Percentiles rank a stretch among this genome's conserved stretches.
These are phyloP conservation scores for Dittrichia graveolens DNA, from an alignment of 129 eudicot genomes.

Conservation along the genomic window DNA sequence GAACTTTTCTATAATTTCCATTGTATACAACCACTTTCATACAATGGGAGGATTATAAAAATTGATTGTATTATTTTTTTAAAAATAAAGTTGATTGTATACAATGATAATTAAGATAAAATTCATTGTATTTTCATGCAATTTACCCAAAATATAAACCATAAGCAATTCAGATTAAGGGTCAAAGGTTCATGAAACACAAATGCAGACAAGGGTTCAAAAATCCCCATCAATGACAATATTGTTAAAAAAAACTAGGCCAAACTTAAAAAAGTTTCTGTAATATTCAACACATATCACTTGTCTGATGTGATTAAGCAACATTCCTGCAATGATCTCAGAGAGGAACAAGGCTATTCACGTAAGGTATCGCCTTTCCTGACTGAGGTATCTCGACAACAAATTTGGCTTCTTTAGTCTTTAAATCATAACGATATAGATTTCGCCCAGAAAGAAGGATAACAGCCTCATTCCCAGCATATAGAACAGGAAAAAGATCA, in stretches of 20 bases:
- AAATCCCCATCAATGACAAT: slow-evolving; percentile 3
- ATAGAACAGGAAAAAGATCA: slow-evolving; percentile 18
- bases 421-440: slow-evolving; percentile 33
- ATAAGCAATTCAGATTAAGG: slow-evolving; percentile 15
- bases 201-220: slow-evolving; percentile 7
- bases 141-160: too few species aligned
- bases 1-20: too few species aligned
- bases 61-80: too few species aligned
- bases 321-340: slow-evolving; percentile 23
- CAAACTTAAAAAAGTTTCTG: slow-evolving; percentile 11
- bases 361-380: slow-evolving; percentile 39
- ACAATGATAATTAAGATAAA: too few species aligned
- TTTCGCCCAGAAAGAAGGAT: slow-evolving; percentile 21
- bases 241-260: background rate
- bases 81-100: too few species aligned
- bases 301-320: slow-evolving; percentile 6
- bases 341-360: slow-evolving; percentile 54
- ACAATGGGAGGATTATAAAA: too few species aligned
- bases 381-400: slow-evolving; percentile 14
- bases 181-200: slow-evolving; percentile 30
- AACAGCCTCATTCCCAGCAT: slow-evolving; percentile 34
- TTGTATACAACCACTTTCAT: too few species aligned
- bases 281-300: background rate
- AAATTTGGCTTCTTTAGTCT: slow-evolving; percentile 32
- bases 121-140: too few species aligned